phyloP scores from a whole-genome alignment of 208 protist genomes.

The Leishmania turanica region DNA sequence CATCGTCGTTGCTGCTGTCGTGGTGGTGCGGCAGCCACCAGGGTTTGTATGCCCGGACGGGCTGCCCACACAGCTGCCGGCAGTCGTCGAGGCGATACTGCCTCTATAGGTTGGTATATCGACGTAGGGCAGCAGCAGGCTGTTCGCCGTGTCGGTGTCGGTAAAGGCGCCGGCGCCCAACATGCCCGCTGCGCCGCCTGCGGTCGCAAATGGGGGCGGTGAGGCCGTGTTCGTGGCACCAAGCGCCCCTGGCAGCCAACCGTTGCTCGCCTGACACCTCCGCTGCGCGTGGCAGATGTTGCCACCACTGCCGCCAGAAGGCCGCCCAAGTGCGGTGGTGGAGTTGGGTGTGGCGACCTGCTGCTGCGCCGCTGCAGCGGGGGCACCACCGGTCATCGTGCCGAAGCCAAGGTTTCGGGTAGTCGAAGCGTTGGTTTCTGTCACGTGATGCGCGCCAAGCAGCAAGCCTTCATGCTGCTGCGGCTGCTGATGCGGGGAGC shows the following conservation, averaged over 20 bases:
- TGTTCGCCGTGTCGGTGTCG: constrained; percentile 20
- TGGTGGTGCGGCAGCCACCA: constrained; percentile 1
- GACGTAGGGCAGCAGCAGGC: constrained; percentile 44
- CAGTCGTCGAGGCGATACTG: constrained; percentile 8
- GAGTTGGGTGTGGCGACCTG: neutral
- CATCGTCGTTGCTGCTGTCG: constrained; percentile 3
- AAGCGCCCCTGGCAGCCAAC: neutral
- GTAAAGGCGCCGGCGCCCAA: constrained; percentile 8
- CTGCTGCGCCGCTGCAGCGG: neutral
- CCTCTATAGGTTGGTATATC: constrained; percentile 33
- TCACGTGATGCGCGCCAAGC: neutral
- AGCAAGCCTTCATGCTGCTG: constrained; percentile 6
- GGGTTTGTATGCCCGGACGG: constrained; percentile 8
- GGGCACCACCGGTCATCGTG: neutral
- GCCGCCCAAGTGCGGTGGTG: neutral
- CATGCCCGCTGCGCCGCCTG: constrained; percentile 16
- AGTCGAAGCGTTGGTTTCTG: constrained; percentile 11
- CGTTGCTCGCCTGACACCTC: constrained; percentile 14
- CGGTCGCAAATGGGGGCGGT: constrained; percentile 2
- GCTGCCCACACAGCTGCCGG: constrained; percentile 10
- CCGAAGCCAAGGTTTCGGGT: neutral
- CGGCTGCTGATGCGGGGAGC: neutral
- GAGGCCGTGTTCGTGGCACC: constrained; percentile 1
- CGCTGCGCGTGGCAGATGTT: constrained; percentile 17
- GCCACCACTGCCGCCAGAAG: constrained; percentile 2